Base-by-base conservation (phyloP, 305 asterid genomes). In the Fraxinus ornus region DNA sequence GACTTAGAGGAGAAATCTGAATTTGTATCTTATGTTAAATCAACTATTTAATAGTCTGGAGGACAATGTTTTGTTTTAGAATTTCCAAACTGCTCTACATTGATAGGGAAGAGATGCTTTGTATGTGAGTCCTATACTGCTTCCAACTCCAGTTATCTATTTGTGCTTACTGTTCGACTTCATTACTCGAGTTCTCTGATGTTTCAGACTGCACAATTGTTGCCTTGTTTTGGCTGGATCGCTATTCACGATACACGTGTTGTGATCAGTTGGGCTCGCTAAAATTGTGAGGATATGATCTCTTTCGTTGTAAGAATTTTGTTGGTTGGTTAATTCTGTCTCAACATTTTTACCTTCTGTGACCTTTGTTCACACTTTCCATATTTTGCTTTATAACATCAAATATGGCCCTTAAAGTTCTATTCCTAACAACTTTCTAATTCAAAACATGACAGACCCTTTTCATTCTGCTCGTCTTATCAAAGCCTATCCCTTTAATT, bases 1-100 rank as follows among this genome's bases (percentile, higher is more conserved):
- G 57, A 28, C 5, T 47, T 41, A 39, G 80, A 37, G 76, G 81
- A 78, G 57, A 85, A 49, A 39, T 76, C 81, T 78, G 81, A 80
- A 62, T 80, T 76, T 66, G 81, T 80, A 30, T 71, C 39, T 8
- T 32, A 60, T 36, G 39, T 13, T 78, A 21, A 62, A 28, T 68
- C 24, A 15, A 49, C 52, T 47, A 47, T 3, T 66, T 15, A 70
- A 32, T 75, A 70, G 36, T 32, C 60, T 4, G 2, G 60, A 74
- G 49, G 79, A 39, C 49, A 79, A 77, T 30, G 36, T 77, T 71
- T 70, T 28, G 39, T 70, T 70, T 13, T 70, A 12, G n/a, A 66
- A 66, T 22, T 66, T 28, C 17, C 35, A 1, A 66, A 26, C 7
- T 66, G 73, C 73, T 66, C 73, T 24, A 66, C 2, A 66, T 66